phyloP scores from a whole-genome alignment of 1,139 yeast species.

The Taiozyma sp. region DNA sequence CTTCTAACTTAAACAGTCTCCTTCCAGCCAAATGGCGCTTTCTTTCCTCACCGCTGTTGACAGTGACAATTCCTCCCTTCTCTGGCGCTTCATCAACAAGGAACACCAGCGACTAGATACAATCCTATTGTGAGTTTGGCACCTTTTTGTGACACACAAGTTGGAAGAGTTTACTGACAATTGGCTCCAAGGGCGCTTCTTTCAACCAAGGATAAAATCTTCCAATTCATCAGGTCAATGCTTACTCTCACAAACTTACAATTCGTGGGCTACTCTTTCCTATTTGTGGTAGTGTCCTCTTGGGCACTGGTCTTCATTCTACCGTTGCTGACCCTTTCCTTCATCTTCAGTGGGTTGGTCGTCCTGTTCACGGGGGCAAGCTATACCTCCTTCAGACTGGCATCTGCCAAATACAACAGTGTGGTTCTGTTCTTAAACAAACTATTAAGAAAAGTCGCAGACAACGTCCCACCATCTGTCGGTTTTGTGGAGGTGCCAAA shows the following conservation, averaged over 20 bases:
- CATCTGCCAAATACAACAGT: constrained; percentile 21
- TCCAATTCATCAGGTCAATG: constrained; percentile 2
- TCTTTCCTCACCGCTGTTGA: neutral
- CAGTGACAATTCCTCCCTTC: neutral
- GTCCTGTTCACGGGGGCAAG: constrained; percentile 22
- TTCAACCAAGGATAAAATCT: neutral
- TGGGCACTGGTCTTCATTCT: constrained; percentile 16
- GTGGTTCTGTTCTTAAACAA: constrained; percentile 21
- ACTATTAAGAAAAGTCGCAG: constrained; percentile 23
- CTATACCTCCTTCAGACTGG: constrained; percentile 18
- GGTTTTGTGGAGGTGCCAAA: constrained; percentile 12
- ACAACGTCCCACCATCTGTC: constrained; percentile 24
- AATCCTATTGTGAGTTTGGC: neutral
- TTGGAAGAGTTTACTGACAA: neutral
- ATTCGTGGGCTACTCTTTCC: constrained; percentile 13
- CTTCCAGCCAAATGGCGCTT: neutral
- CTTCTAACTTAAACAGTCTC: neutral
- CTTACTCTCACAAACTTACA: constrained; percentile 14
- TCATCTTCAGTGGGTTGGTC: constrained; percentile 22
- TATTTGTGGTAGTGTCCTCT: constrained; percentile 10
- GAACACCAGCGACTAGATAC: neutral
- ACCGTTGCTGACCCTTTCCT: constrained; percentile 19
- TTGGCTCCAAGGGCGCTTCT: neutral
- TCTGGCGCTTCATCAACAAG: neutral
- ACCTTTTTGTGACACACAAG: neutral